Evolutionary conservation across 768 basidiomycete species (phyloP), one percentile per base, ranked within the genome.

Genomic region (Leccinum disarticulatum): DNA sequence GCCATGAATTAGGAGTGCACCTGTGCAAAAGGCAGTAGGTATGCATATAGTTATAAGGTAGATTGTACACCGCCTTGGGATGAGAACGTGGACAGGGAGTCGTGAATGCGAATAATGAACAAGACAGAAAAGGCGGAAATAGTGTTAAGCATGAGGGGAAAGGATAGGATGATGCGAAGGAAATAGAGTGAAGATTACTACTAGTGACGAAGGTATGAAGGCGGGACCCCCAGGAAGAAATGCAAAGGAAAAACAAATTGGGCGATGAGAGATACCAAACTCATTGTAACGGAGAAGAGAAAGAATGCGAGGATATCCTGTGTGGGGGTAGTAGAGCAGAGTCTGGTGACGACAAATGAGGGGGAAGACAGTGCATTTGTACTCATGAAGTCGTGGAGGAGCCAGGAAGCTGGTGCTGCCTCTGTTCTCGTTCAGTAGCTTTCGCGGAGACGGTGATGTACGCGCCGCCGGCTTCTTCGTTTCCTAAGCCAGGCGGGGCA

Each of bases 371-470:
- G 64, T 66, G 64, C n/a, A 43, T 60, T 58, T 49, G 48, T 61
- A 57, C 47, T 74, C 69, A 74, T 73, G 73, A 66, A 56, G 61
- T 63, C 57, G 36, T 65, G 66, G 73, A 65, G 61, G 74, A 53
- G 58, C 62, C 57, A 58, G 64, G 61, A 56, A 63, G 61, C 22
- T 69, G 71, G 36, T 61, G 62, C 57, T 70, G 66, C 66, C 70
- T 66, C 61, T 65, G 66, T 69, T 81, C 83, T 65, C 86, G 84
- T 73, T 92, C 88, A 69, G 85, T 86, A 30, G 85, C 92, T 68
- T 85, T 85, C 64, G 90, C 88, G 46, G 92, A 93, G 55, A 94
- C 79, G 15, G 93, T 94, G 67, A 93, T 86, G 69, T 94, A 93
- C 15, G 92, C 89, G 53, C 92, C 87, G 59, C 92, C 92, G 47